Conservation (phyloP, 1,284 basidiomycete species). For the Farysia itapuensis region DNA sequence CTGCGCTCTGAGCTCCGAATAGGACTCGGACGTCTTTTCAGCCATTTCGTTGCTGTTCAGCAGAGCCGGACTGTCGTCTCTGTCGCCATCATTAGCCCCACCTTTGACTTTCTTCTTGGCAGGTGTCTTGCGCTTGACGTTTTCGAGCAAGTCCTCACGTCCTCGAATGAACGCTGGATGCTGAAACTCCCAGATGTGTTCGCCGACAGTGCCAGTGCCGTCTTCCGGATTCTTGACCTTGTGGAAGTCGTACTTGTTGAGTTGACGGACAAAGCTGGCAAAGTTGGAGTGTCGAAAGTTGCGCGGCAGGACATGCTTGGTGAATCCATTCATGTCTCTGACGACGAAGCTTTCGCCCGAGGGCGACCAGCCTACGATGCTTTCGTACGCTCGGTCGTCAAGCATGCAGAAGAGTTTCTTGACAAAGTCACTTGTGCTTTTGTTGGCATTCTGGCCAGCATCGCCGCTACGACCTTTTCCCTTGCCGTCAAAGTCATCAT, state of each 20-base stretch:
- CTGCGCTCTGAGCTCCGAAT: conserved; percentile 45
- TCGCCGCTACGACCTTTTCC: conserved; percentile 13
- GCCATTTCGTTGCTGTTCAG: conserved; percentile 13
- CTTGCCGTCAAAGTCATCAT: conserved; percentile 25
- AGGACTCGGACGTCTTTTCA: conserved; percentile 35
- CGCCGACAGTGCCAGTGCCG: conserved; percentile 75
- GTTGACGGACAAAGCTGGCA: conserved; percentile 68
- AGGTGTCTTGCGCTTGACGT: conserved; percentile 65
- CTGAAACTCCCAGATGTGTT: conserved; percentile 82
- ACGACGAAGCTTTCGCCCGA: conserved; percentile 89
- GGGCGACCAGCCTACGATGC: conserved; percentile 83
- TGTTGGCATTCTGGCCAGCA: conserved; percentile 15
- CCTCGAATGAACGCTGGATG: conserved; percentile 77
- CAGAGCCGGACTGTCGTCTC: conserved; percentile 36
- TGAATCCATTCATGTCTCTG: conserved; percentile 97
- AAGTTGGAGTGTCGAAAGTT: conserved; percentile 98
- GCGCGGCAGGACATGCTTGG: conserved; percentile 85
- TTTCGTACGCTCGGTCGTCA: conserved; percentile 73
- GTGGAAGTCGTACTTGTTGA: conserved; percentile 99
- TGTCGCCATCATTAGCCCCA: conserved; percentile 52
- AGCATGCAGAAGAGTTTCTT: conserved; percentile 92
- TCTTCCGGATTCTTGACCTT: conserved; percentile 78
- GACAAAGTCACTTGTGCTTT: conserved; percentile 73
- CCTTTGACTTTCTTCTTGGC: conserved; percentile 62
- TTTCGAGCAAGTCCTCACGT: conserved; percentile 82